Evolutionary conservation across 192 early-diverging fungal genomes (phyloP), one percentile per base, ranked within the genome.

Genomic region (Linnemannia hyalina): DNA sequence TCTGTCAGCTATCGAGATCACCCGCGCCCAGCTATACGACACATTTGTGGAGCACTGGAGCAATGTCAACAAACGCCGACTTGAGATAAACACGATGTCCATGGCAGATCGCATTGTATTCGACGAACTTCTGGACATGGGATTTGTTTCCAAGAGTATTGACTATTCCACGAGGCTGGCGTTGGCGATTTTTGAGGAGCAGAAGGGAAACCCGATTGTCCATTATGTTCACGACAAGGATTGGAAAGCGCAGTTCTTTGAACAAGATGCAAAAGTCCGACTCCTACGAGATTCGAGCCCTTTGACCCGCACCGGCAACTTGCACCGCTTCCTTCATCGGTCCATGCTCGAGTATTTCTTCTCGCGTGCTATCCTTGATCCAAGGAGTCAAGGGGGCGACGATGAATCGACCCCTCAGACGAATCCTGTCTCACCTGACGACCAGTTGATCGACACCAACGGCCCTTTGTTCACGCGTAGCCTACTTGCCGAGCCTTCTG

Each of bases 271-370:
- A 11, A 0, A 26, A 4, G 13, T 29, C 6, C 18, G 26, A n/a
- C 23, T 73, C 1, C 26, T 73, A 13, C 22, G 38, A 22, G 71
- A 73, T 0, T 22, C 11, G 0, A 49, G 71, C 29, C 71, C 22
- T 22, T 3, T 73, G 3, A 26, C 7, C 9, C 71, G 71, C n/a
- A 29, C 71, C 7, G 44, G 36, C 15, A 42, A 42, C 23, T 20
- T 41, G 36, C 23, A 42, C 9, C 69, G 69, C 1, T 73, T 73
- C 13, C 3, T 41, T 11, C 71, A 73, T 15, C n/a, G 26, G 8
- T 49, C 71, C 16, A 2, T 73, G 1, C 44, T 73, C 10, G 71
- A 73, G 26, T 73, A 73, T 29, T 73, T 73, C 42, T 49, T 46
- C 40, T 41, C 71, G 8, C 4, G 38, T 6, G 40, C 6, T 15